These are phyloP conservation scores for Sarocladiaceae sp. DNA, from an alignment of 2,329 filamentous ascomycete species.

Conservation along the genomic window DNA sequence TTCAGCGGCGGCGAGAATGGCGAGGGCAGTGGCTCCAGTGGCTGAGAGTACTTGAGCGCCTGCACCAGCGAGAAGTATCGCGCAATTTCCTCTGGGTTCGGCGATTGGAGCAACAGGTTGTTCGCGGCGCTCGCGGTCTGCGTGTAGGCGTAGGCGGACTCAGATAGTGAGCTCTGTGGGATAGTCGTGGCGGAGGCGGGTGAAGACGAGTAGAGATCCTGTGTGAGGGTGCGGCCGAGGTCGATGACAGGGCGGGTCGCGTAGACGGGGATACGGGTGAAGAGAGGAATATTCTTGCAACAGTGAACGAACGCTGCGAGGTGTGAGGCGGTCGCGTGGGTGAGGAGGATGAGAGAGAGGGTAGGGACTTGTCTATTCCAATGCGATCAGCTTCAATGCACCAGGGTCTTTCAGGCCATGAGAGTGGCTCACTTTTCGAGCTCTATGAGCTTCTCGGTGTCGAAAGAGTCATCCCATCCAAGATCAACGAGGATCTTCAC, in stretches of 20 bases:
- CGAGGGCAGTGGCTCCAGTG: slow-evolving; percentile 81
- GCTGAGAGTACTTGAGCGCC: slow-evolving; percentile 92
- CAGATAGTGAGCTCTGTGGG: slow-evolving; percentile 64
- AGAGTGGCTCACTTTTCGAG: slow-evolving; percentile 68
- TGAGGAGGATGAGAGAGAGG: slow-evolving; percentile 87
- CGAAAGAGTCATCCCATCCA: slow-evolving; percentile 92
- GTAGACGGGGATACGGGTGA: slow-evolving; percentile 88
- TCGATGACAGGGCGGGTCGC: slow-evolving; percentile 91
- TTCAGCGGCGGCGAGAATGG: slow-evolving; percentile 85
- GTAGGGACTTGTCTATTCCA: slow-evolving; percentile 72
- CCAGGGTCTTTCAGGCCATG: not conserved
- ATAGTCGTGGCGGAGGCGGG: slow-evolving; percentile 83
- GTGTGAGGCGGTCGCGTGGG: slow-evolving; percentile 86
- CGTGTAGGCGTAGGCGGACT: slow-evolving; percentile 45
- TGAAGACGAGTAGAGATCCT: slow-evolving; percentile 87
- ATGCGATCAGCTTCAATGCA: slow-evolving; percentile 1
- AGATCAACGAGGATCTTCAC: slow-evolving; percentile 93
- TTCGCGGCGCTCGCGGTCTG: slow-evolving; percentile 39
- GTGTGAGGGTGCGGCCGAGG: slow-evolving; percentile 80
- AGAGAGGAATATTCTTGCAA: slow-evolving; percentile 91
- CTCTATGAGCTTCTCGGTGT: slow-evolving; percentile 72
- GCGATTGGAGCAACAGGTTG: slow-evolving; percentile 60
- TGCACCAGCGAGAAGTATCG: slow-evolving; percentile 88
- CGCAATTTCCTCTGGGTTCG: slow-evolving; percentile 81
- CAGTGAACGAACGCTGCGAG: slow-evolving; percentile 92